These are phyloP conservation scores for Hyparrhenia diplandra DNA, from an alignment of 176 grass and related monocot species.

Conservation along the genomic window DNA sequence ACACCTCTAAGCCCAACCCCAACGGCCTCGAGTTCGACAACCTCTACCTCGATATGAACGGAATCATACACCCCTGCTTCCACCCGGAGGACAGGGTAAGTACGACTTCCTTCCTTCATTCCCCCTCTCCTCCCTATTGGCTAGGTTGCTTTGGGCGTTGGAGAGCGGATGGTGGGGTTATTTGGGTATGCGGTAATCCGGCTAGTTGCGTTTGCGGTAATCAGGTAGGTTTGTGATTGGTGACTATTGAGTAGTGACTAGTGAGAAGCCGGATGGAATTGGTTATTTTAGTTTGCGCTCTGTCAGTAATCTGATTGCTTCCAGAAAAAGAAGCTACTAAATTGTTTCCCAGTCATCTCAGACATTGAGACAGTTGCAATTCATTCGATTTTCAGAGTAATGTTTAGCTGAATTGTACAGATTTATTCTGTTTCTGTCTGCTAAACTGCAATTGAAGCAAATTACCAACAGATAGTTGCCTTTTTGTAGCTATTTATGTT, in stretches of 20 bases:
- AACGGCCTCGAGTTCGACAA: constrained; percentile 63
- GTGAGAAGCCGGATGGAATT: neutral
- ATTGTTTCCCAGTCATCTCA: neutral
- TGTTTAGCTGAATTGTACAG: neutral
- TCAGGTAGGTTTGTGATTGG: neutral
- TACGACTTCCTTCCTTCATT: neutral
- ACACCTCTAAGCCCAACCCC: constrained; percentile 88
- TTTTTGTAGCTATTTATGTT: neutral
- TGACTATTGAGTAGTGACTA: neutral
- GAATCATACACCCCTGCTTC: constrained; percentile 56
- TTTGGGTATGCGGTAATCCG: neutral
- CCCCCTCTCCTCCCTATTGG: neutral
- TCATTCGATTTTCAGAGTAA: neutral
- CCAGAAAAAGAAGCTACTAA: neutral
- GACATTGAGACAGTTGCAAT: neutral
- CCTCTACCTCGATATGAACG: constrained; percentile 62
- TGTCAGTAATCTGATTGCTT: neutral
- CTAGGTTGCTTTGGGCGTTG: neutral
- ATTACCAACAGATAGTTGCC: neutral
- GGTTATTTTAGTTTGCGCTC: neutral
- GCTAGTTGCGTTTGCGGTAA: neutral
- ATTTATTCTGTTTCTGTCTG: neutral
- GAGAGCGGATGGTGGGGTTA: neutral
- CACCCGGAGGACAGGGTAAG: constrained; percentile 59
- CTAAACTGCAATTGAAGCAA: neutral